A percentile compares a stretch with the other conserved stretches of the same genome.
Conservation (phyloP, 805 yeast species). For the Pichia paraexigua region DNA sequence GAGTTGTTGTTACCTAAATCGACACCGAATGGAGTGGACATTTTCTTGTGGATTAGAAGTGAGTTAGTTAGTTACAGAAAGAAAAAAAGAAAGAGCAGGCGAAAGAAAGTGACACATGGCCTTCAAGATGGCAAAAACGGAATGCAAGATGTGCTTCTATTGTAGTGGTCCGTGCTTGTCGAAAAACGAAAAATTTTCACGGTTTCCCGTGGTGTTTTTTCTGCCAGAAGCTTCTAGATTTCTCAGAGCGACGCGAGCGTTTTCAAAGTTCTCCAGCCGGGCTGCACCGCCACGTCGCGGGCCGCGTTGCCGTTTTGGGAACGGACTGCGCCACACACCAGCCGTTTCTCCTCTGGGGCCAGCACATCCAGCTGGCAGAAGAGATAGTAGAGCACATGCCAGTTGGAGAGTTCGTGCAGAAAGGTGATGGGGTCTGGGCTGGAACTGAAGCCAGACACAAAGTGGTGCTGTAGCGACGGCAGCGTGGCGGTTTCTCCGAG, state of each 20-base stretch:
- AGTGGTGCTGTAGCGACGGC: not conserved
- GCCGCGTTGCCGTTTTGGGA: not conserved
- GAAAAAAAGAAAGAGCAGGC: no score
- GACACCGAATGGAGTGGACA: constrained; percentile 95
- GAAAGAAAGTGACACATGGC: no score
- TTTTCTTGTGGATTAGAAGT: constrained; percentile 20
- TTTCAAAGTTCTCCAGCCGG: not conserved
- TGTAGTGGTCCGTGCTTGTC: no score
- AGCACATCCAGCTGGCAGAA: not conserved
- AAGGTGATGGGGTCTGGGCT: not conserved
- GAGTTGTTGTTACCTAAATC: constrained; percentile 95
- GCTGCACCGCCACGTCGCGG: not conserved
- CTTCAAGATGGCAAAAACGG: not conserved
- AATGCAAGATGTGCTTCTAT: no score
- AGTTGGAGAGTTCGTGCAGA: not conserved
- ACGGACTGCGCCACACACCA: not conserved
- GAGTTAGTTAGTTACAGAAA: no score
- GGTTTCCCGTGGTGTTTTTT: no score
- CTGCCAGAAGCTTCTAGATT: not conserved
- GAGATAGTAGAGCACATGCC: not conserved
- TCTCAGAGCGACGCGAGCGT: not conserved
- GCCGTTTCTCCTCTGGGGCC: not conserved
- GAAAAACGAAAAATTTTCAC: not conserved
- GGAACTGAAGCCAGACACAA: not conserved
- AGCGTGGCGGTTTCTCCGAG: constrained; percentile 51